Base-by-base conservation (phyloP, 352 stramenopile genomes). In the Phytophthora lateralis region DNA sequence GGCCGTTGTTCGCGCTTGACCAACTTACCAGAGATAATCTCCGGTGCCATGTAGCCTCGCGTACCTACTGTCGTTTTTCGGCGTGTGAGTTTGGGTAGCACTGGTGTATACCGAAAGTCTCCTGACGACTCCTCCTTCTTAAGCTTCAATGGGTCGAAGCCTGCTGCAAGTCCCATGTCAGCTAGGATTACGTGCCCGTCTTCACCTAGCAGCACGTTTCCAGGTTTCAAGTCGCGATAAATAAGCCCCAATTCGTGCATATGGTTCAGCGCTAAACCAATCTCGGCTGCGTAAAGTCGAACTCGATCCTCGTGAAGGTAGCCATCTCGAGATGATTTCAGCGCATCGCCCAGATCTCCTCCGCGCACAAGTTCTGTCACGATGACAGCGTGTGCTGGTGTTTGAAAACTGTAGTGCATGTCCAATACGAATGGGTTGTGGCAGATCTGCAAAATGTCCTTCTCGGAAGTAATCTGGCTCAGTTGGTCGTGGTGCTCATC, bases 381-480 rank as follows among this genome's bases (percentile, higher is more conserved):
- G 48, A 97, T 95, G 49, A 97, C 88, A 21, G 86, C 88, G 59
- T 95, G 80, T 3, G 78, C 81, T 3, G 85, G 67, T 21, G 88
- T 97, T 57, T 97, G 86, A 58, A 97, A 95, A 43, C 85, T 93
- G 71, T 97, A 97, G 60, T 97, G 81, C 80, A 97, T 95, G 53
- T 96, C 84, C 7, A 96, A 65, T 29, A 97, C 83, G 57, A 95
- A 96, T 35, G 89, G 88, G 58, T 97, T 91, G 63, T 96, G 80
- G 52, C 86, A 96, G 34, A 90, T 79, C 57, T 92, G 85, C 35
- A 96, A 69, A 60, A 95, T 90, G 54, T 91, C 84, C 60, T 96
- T 96, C 63, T 96, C 91, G 6, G 89, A 93, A 17, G 89, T 92
- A 55, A 95, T 94, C 61, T 95, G 85, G 48, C 76, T 85, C 56